Conservation (phyloP, 345 rosid species). For the Sisymbrium irio region DNA sequence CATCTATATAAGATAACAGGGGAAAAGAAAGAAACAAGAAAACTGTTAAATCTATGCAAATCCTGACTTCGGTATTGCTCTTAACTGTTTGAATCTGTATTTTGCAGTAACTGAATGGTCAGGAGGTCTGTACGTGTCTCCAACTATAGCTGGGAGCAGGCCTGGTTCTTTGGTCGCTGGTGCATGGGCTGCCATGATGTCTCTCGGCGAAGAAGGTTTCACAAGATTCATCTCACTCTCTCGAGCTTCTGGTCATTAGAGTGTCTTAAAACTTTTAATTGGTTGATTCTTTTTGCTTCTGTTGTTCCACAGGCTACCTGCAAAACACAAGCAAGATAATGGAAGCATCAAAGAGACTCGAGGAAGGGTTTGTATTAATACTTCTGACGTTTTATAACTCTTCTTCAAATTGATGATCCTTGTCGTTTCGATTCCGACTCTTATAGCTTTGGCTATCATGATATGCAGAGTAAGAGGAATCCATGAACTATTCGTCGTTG, state of each 20-base stretch:
- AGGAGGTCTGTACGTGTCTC: conserved; percentile 90
- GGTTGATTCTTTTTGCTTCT: conserved; percentile 12
- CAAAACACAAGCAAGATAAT: conserved; percentile 67
- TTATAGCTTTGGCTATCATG: background rate
- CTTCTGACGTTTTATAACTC: background rate
- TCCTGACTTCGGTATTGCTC: background rate
- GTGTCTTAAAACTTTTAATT: background rate
- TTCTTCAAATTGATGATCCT: background rate
- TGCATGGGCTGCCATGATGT: conserved; percentile 96
- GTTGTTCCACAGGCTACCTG: conserved; percentile 57
- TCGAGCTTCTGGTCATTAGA: background rate
- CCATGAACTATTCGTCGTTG: conserved; percentile 65
- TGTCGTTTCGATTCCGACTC: background rate
- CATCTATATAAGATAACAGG: background rate
- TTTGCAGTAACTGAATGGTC: conserved; percentile 92
- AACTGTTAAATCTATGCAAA: background rate
- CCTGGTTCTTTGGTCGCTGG: conserved; percentile 91
- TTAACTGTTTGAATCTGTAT: background rate
- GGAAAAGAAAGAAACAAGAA: background rate
- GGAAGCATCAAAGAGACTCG: conserved; percentile 73
- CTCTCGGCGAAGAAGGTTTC: conserved; percentile 77
- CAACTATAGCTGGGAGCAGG: conserved; percentile 92
- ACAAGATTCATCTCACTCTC: background rate
- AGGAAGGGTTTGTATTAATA: conserved; percentile 52
- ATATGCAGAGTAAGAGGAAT: conserved; percentile 65